These are phyloP conservation scores for Mortierella sp. DNA, from an alignment of 371 early-diverging fungal species.

Conservation along the genomic window DNA sequence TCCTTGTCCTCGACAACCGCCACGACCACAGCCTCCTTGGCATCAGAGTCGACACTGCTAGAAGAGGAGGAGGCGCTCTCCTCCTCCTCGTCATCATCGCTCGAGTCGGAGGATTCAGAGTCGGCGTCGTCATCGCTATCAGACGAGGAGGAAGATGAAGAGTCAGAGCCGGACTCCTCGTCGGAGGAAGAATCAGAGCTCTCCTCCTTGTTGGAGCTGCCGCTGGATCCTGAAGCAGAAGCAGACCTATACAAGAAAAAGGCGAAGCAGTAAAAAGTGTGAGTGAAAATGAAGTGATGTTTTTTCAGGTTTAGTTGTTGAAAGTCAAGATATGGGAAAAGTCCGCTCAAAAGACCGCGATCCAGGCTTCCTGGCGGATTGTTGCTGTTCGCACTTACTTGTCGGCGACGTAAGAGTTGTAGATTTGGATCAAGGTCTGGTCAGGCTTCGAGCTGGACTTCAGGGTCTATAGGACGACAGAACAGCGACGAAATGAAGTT, in stretches of 20 bases:
- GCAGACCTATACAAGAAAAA: not conserved
- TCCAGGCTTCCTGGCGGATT: not conserved
- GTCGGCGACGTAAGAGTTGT: conserved; percentile 17
- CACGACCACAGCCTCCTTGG: not conserved
- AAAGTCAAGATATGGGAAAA: not conserved
- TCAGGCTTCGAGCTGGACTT: conserved; percentile 48
- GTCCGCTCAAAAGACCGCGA: not conserved
- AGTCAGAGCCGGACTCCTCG: conserved; percentile 29
- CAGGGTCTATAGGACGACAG: conserved; percentile 31
- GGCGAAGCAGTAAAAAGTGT: not conserved
- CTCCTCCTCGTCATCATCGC: conserved; percentile 16
- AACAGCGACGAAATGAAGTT: not conserved
- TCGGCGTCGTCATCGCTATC: conserved; percentile 44
- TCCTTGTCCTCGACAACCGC: conserved; percentile 14
- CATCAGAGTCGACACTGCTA: conserved; percentile 27
- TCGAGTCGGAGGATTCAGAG: conserved; percentile 40
- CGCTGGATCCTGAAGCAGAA: conserved; percentile 17
- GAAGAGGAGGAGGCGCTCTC: conserved; percentile 41
- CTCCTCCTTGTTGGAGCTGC: conserved; percentile 19
- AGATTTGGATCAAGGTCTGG: conserved; percentile 47
- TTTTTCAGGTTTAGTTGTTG: not conserved
- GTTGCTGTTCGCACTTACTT: not conserved
- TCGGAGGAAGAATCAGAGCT: conserved; percentile 25
- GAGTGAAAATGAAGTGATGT: not conserved
- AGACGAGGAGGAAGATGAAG: conserved; percentile 35